Evolutionary conservation across 768 basidiomycete genomes (phyloP).

Genomic region (Trametes gibbosa): DNA sequence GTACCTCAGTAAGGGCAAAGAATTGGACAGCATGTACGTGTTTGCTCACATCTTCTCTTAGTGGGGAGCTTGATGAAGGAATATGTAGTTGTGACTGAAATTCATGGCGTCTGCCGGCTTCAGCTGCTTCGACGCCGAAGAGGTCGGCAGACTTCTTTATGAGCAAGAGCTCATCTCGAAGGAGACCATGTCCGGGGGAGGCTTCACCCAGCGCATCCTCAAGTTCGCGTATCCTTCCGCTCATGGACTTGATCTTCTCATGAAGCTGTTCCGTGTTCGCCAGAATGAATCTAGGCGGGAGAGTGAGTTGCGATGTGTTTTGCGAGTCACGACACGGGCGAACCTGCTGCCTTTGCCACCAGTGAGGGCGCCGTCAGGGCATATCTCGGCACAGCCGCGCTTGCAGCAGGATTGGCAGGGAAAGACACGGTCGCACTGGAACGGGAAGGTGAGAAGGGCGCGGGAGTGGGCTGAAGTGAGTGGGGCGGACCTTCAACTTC

Average conservation of each 20-base stretch:
- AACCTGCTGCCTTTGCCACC: conserved; percentile 77
- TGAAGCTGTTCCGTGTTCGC: conserved; percentile 72
- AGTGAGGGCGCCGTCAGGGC: conserved; percentile 52
- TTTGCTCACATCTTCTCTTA: conserved; percentile 22
- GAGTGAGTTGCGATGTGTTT: conserved; percentile 35
- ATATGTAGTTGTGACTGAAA: conserved; percentile 9
- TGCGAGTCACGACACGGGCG: conserved; percentile 41
- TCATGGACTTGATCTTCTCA: conserved; percentile 62
- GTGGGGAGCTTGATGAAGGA: conserved; percentile 15
- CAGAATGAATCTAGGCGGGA: conserved; percentile 53
- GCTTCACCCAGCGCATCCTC: conserved; percentile 60
- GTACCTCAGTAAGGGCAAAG: conserved; percentile 17
- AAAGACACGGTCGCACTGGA: conserved; percentile 59
- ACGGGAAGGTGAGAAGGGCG: conserved; percentile 60
- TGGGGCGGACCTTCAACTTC: conserved; percentile 55
- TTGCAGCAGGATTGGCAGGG: conserved; percentile 47
- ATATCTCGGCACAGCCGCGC: conserved; percentile 33
- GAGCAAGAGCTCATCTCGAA: conserved; percentile 53
- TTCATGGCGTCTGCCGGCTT: not conserved
- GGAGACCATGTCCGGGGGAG: conserved; percentile 50
- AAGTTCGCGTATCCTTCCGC: conserved; percentile 59
- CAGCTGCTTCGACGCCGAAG: conserved; percentile 27
- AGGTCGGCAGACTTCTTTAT: conserved; percentile 68
- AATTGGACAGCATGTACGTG: not conserved
- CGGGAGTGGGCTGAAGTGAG: conserved; percentile 37